These are phyloP conservation scores for Gossypium anomalum DNA, from an alignment of 345 rosid genomes.

Conservation along the genomic window DNA sequence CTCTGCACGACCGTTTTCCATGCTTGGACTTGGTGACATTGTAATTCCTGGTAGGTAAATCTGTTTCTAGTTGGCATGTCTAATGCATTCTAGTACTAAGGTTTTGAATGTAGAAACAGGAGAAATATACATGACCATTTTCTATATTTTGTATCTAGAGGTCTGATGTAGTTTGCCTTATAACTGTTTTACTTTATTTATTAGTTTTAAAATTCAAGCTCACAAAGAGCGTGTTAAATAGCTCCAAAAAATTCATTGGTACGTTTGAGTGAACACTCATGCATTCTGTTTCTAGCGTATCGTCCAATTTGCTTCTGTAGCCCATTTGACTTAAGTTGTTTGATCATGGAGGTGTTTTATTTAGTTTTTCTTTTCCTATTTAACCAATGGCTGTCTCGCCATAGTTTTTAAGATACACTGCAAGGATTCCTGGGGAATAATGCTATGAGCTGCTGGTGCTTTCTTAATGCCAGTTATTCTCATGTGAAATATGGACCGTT, in stretches of 20 bases:
- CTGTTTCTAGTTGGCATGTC: slow-evolving; percentile 5
- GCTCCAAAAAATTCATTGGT: not conserved
- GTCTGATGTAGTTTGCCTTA: not conserved
- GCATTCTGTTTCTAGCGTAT: not conserved
- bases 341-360: not conserved
- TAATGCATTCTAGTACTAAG: not conserved
- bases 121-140: not conserved
- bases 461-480: too few species aligned
- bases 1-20: slow-evolving; percentile 74
- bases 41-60: slow-evolving; percentile 82
- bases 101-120: not conserved
- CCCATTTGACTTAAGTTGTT: not conserved
- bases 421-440: not conserved
- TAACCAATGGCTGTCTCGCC: not conserved
- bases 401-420: not conserved
- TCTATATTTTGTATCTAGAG: not conserved
- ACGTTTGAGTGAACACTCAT: not conserved
- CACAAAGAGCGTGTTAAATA: not conserved
- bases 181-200: not conserved
- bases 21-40: slow-evolving; percentile 99
- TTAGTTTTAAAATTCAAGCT: not conserved
- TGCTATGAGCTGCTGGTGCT: too few species aligned
- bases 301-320: not conserved
- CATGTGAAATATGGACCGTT: not conserved
- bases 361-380: too few species aligned